A percentile compares a stretch with the other conserved stretches of the same genome.
These are phyloP conservation scores for Dillenia suffruticosa DNA, from an alignment of 164 flowering plant genomes.

Conservation along the genomic window DNA sequence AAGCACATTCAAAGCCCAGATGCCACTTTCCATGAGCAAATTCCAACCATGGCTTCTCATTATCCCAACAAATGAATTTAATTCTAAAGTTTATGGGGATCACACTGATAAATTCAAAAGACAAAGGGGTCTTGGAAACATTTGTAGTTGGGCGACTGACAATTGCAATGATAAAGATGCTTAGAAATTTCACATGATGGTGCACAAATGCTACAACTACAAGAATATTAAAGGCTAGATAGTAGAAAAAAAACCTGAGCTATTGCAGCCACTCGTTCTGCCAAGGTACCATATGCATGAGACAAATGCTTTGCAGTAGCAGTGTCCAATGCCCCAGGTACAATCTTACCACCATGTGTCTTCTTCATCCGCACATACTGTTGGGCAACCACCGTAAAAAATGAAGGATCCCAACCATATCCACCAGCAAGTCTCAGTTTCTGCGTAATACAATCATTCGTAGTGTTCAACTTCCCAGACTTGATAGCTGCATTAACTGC, in stretches of 20 bases:
- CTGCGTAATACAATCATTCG: slow-evolving; percentile 53
- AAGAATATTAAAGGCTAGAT: neutral
- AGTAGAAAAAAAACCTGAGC: slow-evolving; percentile 67
- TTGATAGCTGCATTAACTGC: slow-evolving; percentile 88
- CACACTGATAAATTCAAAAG: too few relatives aligned
- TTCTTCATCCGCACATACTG: slow-evolving; percentile 85
- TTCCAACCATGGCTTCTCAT: too few relatives aligned
- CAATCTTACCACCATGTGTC: slow-evolving; percentile 70
- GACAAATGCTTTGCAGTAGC: slow-evolving; percentile 90
- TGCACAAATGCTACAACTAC: neutral
- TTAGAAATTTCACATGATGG: too few relatives aligned
- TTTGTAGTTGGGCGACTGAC: neutral
- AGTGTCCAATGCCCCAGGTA: slow-evolving; percentile 96
- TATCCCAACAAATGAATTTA: too few relatives aligned
- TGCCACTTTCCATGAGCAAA: too few relatives aligned
- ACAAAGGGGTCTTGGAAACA: too few relatives aligned
- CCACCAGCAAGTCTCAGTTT: slow-evolving; percentile 68
- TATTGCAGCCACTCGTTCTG: slow-evolving; percentile 77
- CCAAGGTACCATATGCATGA: slow-evolving; percentile 86
- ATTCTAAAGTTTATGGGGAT: too few relatives aligned
- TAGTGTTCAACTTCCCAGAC: slow-evolving; percentile 75
- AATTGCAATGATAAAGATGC: neutral
- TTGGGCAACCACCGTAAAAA: slow-evolving; percentile 85
- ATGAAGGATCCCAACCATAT: slow-evolving; percentile 92
- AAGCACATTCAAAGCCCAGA: too few relatives aligned